Evolutionary conservation across 2,329 filamentous ascomycete genomes (phyloP), one percentile per base, ranked within the genome.

Genomic region (Neofusicoccum cordaticola): DNA sequence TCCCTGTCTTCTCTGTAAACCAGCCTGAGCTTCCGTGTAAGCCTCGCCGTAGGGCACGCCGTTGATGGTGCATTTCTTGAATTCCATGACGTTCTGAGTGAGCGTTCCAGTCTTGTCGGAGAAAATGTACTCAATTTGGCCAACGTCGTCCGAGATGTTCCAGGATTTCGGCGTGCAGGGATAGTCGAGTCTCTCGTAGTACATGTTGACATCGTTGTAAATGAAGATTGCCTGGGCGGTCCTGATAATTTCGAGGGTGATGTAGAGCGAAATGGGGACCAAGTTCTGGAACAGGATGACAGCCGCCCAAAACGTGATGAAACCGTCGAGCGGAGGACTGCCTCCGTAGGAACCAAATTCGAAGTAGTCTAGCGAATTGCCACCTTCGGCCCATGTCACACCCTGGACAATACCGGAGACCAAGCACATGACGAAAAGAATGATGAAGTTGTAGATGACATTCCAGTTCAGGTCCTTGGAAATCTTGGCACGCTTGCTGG

Each of bases 61-160:
- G 72, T 98, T 98, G 78, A 99, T 89, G 0, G 93, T 96, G 63
- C 90, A 93, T 78, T 99, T 99, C 78, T 98, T 99, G 86, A 98
- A 99, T 77, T 99, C 96, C 95, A 96, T 96, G 62, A 96, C 90
- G 75, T 96, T 96, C 72, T 96, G 92, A 0, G 92, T 96, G 68
- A 96, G 80, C 2, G 92, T 96, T 65, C 92, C 92, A 0, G 92
- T 96, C 79, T 96, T 96, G 82, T 96, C 92, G 0, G 92, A 97
- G 78, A 99, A 99, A 69, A 99, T 97, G 81, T 98, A 99, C 78
- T 98, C 95, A 67, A 99, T 97, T 79, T 99, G 95, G 12, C 95
- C 95, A 52, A 99, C 84, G 72, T 99, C 96, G 74, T 99, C 95
- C 0, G 94, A 98, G 58, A 99, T 98, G 75, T 98, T 99, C 95